These are phyloP conservation scores for Stemphylium beticola DNA, from an alignment of 2,329 filamentous ascomycete species.

Conservation along the genomic window DNA sequence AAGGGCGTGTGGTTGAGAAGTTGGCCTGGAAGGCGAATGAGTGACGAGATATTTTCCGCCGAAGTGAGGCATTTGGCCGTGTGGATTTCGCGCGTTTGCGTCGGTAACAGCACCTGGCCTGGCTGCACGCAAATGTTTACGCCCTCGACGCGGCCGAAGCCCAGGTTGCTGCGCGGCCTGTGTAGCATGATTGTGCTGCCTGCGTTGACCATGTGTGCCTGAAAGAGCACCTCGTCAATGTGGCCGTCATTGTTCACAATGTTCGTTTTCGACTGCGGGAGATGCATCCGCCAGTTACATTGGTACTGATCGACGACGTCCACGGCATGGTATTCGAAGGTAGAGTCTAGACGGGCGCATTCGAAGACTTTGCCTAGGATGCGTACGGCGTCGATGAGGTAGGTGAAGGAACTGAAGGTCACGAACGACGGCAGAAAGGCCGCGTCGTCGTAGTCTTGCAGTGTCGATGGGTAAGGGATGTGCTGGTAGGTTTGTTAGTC, in stretches of 20 bases:
- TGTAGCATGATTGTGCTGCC: slow-evolving; percentile 54
- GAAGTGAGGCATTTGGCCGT: slow-evolving; percentile 81
- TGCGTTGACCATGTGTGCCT: slow-evolving; percentile 77
- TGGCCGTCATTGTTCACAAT: slow-evolving; percentile 69
- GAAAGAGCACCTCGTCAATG: slow-evolving; percentile 89
- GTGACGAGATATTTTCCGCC: slow-evolving; percentile 76
- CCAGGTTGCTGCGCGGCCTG: slow-evolving; percentile 48
- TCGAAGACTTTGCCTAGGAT: slow-evolving; percentile 79
- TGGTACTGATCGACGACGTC: slow-evolving; percentile 66
- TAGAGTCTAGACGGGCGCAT: slow-evolving; percentile 45
- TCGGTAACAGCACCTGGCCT: slow-evolving; percentile 56
- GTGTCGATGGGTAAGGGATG: slow-evolving; percentile 53
- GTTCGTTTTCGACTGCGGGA: slow-evolving; percentile 74
- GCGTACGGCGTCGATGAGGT: slow-evolving; percentile 79
- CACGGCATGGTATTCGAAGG: slow-evolving; percentile 54
- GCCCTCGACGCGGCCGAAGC: slow-evolving; percentile 45
- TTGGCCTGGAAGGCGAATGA: slow-evolving; percentile 75
- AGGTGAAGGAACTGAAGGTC: slow-evolving; percentile 82
- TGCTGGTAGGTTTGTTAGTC: slow-evolving; percentile 26
- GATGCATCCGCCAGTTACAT: slow-evolving; percentile 78
- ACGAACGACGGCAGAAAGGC: slow-evolving; percentile 70
- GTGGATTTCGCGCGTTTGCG: slow-evolving; percentile 64
- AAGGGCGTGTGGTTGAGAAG: slow-evolving; percentile 69
- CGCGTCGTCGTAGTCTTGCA: slow-evolving; percentile 81
- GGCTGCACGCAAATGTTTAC: slow-evolving; percentile 71